phyloP scores from a whole-genome alignment of 495 filamentous ascomycete species.

The Astrothelium macrocarpum region DNA sequence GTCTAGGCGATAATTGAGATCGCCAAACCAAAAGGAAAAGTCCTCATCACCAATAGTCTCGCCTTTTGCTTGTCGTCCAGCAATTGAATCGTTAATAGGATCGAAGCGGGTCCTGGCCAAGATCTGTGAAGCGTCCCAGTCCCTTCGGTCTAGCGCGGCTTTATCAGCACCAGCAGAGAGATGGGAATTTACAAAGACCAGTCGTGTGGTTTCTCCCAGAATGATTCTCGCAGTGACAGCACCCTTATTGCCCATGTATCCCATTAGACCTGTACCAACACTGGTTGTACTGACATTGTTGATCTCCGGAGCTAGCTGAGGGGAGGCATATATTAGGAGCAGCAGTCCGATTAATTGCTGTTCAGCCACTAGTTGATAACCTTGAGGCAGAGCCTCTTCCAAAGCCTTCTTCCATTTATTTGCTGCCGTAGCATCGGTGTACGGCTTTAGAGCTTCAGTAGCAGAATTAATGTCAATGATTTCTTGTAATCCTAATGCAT shows the following conservation, averaged over 20 bases:
- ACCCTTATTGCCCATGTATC: slow-evolving; percentile 95
- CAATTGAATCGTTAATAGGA: slow-evolving; percentile 50
- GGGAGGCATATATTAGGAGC: slow-evolving; percentile 76
- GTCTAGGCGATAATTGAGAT: slow-evolving; percentile 90
- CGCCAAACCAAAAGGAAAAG: slow-evolving; percentile 92
- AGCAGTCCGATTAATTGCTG: slow-evolving; percentile 81
- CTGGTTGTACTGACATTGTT: slow-evolving; percentile 65
- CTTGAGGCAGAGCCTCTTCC: slow-evolving; percentile 59
- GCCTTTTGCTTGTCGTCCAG: slow-evolving; percentile 36
- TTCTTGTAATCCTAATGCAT: slow-evolving; percentile 85
- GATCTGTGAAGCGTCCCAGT: slow-evolving; percentile 84
- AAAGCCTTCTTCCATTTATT: slow-evolving; percentile 72
- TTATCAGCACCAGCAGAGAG: slow-evolving; percentile 77
- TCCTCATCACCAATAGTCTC: slow-evolving; percentile 84
- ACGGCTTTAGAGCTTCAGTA: slow-evolving; percentile 55
- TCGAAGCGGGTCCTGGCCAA: slow-evolving; percentile 61
- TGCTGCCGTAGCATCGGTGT: slow-evolving; percentile 57
- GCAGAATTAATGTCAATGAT: slow-evolving; percentile 74
- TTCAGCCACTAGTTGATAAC: slow-evolving; percentile 65
- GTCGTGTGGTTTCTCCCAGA: slow-evolving; percentile 77
- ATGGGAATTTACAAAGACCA: slow-evolving; percentile 87
- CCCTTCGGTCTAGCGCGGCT: slow-evolving; percentile 65
- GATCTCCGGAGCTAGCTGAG: slow-evolving; percentile 58
- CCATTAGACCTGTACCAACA: slow-evolving; percentile 80
- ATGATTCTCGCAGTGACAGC: slow-evolving; percentile 72